Conservation (phyloP, 1,284 basidiomycete species). For the Lentinula novae-zelandiae region DNA sequence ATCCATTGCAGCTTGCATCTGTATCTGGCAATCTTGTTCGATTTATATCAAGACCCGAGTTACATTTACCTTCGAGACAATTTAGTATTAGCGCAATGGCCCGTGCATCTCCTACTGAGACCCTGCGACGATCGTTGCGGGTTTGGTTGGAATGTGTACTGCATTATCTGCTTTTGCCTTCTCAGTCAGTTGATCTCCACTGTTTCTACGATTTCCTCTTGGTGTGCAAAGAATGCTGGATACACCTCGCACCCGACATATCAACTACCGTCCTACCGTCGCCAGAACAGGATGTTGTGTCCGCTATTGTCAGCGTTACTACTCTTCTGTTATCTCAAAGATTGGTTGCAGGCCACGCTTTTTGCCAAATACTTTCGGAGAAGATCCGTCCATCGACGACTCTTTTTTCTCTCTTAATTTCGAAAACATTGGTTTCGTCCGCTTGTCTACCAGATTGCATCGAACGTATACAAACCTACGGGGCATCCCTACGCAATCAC, state of each 20-base stretch:
- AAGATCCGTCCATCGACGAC: not conserved
- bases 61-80: constrained; percentile 6
- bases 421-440: constrained; percentile 21
- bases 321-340: not conserved
- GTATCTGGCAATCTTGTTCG: constrained; percentile 8
- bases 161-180: not conserved
- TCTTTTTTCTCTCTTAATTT: constrained; percentile 8
- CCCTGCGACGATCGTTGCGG: constrained; percentile 3
- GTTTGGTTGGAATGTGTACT: constrained; percentile 7
- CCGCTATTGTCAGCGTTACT: constrained; percentile 4
- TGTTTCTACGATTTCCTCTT: not conserved
- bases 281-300: not conserved
- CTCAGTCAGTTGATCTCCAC: not conserved
- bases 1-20: not conserved
- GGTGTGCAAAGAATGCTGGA: not conserved
- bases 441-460: constrained; percentile 17
- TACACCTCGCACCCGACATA: not conserved
- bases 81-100: not conserved
- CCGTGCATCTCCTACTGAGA: not conserved
- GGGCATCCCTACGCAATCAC: constrained; percentile 30
- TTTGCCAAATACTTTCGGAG: not conserved
- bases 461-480: constrained; percentile 26
- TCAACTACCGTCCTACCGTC: not conserved
- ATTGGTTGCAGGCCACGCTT: not conserved
- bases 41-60: constrained; percentile 15